These are phyloP conservation scores for Articulospora tetracladia DNA, from an alignment of 495 filamentous ascomycete species.

Conservation along the genomic window DNA sequence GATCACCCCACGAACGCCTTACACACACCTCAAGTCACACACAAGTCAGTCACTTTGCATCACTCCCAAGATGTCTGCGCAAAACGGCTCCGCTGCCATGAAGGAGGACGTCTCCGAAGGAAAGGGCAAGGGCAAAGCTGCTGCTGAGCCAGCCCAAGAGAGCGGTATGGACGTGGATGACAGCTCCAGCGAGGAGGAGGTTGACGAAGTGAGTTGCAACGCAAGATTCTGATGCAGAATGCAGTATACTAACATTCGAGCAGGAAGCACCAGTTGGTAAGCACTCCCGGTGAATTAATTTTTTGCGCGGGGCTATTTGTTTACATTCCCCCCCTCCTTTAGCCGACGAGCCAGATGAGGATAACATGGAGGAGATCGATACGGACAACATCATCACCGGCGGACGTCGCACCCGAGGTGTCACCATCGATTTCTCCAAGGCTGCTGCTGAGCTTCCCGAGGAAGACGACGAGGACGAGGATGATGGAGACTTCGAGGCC, in stretches of 20 bases:
- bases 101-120: slow-evolving; percentile 10
- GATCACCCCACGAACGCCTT: slow-evolving; percentile 1
- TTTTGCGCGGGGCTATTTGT: not conserved
- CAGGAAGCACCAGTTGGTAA: slow-evolving; percentile 19
- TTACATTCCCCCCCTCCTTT: slow-evolving; percentile 28
- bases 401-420: slow-evolving; percentile 81
- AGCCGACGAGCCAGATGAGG: slow-evolving; percentile 69
- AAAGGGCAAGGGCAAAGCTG: slow-evolving; percentile 56
- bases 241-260: not conserved
- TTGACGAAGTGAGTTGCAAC: slow-evolving; percentile 42
- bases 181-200: slow-evolving; percentile 60
- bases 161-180: slow-evolving; percentile 60
- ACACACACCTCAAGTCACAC: not conserved
- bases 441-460: slow-evolving; percentile 62
- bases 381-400: slow-evolving; percentile 74
- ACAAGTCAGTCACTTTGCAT: not conserved
- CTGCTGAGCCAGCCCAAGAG: slow-evolving; percentile 45
- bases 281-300: slow-evolving; percentile 4
- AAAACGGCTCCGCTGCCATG: slow-evolving; percentile 12
- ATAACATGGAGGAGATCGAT: slow-evolving; percentile 89
- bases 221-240: not conserved
- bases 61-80: slow-evolving; percentile 19
- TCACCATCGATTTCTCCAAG: slow-evolving; percentile 74
- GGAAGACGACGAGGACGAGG: slow-evolving; percentile 69
- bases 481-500: slow-evolving; percentile 43